phyloP scores from a whole-genome alignment of 352 stramenopile genomes.

The Phytophthora multivora region DNA sequence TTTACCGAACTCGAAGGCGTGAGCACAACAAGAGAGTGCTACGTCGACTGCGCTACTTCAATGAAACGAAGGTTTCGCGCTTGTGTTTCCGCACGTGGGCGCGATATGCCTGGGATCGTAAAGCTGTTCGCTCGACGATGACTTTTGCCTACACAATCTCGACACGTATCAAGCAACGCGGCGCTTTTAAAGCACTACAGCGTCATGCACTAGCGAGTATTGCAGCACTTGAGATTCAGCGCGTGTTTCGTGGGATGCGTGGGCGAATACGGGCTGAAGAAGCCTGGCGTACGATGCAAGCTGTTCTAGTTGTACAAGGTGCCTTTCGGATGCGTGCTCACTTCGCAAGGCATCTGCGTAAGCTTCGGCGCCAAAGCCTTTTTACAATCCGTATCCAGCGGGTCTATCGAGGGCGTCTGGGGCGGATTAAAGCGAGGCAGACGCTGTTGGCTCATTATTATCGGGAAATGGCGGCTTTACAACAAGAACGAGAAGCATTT shows the following conservation, averaged over 20 bases:
- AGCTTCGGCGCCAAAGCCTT: constrained; percentile 44
- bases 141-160: constrained; percentile 34
- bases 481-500: constrained; percentile 59
- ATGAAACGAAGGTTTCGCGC: constrained; percentile 47
- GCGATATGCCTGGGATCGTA: constrained; percentile 36
- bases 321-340: constrained; percentile 71
- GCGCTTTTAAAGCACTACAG: constrained; percentile 51
- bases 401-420: constrained; percentile 63
- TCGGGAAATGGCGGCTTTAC: constrained; percentile 56
- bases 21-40: constrained; percentile 58
- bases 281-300: constrained; percentile 47
- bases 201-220: constrained; percentile 48
- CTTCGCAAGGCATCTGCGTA: constrained; percentile 49
- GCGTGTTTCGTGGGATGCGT: constrained; percentile 52
- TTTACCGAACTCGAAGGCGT: constrained; percentile 50
- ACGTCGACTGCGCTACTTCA: constrained; percentile 54
- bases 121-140: constrained; percentile 40
- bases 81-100: constrained; percentile 50
- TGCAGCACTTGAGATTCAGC: constrained; percentile 69
- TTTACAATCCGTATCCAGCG: constrained; percentile 66
- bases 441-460: constrained; percentile 56
- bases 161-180: constrained; percentile 36
- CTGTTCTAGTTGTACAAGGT: constrained; percentile 58
- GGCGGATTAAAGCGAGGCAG: constrained; percentile 42
- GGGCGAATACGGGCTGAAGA: constrained; percentile 41